phyloP scores from a whole-genome alignment of 495 filamentous ascomycete species.

The Xylaria acuta region DNA sequence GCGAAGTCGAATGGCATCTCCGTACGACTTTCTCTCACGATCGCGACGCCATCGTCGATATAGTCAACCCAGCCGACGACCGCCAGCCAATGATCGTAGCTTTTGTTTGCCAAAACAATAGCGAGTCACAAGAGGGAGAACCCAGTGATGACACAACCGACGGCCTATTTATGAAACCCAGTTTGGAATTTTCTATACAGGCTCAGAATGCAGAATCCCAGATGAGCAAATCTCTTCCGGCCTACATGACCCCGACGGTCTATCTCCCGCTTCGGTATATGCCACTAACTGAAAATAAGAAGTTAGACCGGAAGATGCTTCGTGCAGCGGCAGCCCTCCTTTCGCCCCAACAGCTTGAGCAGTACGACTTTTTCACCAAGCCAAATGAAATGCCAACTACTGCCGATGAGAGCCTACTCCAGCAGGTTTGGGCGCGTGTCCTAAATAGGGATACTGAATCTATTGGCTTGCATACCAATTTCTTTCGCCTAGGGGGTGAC shows the following conservation, averaged over 20 bases:
- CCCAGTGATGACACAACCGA: too few relatives aligned
- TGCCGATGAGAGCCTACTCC: conserved; percentile 20
- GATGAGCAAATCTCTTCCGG: conserved; percentile 11
- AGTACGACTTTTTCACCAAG: not conserved
- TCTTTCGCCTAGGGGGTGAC: conserved; percentile 66
- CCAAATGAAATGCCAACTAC: conserved; percentile 5
- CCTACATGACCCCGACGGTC: conserved; percentile 63
- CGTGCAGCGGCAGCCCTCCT: conserved; percentile 18
- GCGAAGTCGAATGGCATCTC: conserved; percentile 32
- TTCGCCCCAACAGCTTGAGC: conserved; percentile 4
- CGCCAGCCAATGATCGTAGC: conserved; percentile 16
- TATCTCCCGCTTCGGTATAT: conserved; percentile 58
- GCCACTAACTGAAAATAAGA: conserved; percentile 59
- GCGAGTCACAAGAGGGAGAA: too few relatives aligned
- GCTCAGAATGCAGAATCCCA: conserved; percentile 7
- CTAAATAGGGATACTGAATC: conserved; percentile 28
- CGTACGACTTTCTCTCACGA: not conserved
- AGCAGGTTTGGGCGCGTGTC: conserved; percentile 24
- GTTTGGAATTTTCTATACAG: not conserved
- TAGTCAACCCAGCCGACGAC: not conserved
- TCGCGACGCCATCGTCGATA: conserved; percentile 3
- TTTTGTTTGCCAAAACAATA: not conserved
- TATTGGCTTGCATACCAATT: too few relatives aligned
- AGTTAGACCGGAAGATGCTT: conserved; percentile 51
- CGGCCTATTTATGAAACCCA: not conserved